phyloP scores from a whole-genome alignment of 352 stramenopile species.

The Lagenidium giganteum region DNA sequence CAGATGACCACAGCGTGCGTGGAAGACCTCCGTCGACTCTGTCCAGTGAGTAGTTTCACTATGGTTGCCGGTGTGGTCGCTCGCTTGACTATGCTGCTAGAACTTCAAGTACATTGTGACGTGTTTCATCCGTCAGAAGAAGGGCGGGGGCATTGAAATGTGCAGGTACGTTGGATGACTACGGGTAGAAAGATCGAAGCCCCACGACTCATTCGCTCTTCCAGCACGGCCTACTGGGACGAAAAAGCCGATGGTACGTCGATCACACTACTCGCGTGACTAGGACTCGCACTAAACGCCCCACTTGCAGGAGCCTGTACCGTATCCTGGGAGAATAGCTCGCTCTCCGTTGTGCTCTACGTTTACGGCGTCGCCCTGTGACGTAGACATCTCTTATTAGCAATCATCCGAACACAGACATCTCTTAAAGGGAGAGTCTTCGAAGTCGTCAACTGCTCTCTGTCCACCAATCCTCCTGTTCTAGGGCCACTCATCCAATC shows the following conservation, averaged over 20 bases:
- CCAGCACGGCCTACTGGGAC: slow-evolving; percentile 61
- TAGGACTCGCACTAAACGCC: neutral
- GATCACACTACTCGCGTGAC: neutral
- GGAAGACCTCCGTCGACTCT: slow-evolving; percentile 62
- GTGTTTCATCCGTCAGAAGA: slow-evolving; percentile 61
- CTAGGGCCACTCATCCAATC: no score
- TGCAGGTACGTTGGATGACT: slow-evolving; percentile 27
- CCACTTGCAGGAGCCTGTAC: slow-evolving; percentile 41
- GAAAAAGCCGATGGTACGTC: slow-evolving; percentile 61
- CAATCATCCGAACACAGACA: no score
- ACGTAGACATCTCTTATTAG: no score
- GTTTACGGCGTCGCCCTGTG: slow-evolving; percentile 65
- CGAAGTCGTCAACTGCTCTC: no score
- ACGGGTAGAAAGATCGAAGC: neutral
- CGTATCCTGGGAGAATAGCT: slow-evolving; percentile 73
- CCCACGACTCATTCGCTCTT: neutral
- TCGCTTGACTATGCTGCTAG: slow-evolving; percentile 15
- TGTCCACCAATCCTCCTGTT: no score
- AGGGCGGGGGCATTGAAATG: slow-evolving; percentile 56
- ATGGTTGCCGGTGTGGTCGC: neutral
- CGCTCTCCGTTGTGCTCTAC: slow-evolving; percentile 55
- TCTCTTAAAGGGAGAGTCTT: no score
- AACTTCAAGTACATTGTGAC: slow-evolving; percentile 86
- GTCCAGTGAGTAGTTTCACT: slow-evolving; percentile 22
- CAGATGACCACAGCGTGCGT: slow-evolving; percentile 58